phyloP scores from a whole-genome alignment of 2,329 filamentous ascomycete species.

The Paecilomyces formosus region DNA sequence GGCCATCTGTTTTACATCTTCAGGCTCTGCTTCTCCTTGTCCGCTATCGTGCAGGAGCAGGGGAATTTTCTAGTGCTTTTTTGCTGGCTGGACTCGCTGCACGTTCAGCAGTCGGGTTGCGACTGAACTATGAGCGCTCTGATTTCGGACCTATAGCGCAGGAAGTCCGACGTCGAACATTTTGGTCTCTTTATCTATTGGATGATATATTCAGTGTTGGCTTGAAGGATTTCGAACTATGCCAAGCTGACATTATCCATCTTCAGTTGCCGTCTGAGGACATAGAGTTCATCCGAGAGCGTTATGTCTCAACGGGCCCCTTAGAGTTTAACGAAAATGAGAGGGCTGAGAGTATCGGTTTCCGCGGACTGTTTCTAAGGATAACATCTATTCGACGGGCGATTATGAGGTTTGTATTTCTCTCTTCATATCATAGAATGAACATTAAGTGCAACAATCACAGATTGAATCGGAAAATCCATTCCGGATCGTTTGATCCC shows the following conservation, averaged over 20 bases:
- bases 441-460: neutral
- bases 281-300: neutral
- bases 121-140: neutral
- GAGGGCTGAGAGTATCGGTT: neutral
- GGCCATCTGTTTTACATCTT: neutral
- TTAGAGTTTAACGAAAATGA: neutral
- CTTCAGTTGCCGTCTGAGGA: neutral
- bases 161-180: neutral
- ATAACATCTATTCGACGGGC: neutral
- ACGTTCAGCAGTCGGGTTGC: neutral
- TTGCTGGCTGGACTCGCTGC: neutral
- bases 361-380: neutral
- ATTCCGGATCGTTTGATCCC: neutral
- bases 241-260: neutral
- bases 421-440: neutral
- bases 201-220: neutral
- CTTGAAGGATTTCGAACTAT: neutral
- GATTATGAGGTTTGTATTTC: neutral
- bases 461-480: neutral
- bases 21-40: neutral
- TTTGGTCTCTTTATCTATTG: neutral
- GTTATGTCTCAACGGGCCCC: neutral
- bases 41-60: neutral
- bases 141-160: neutral
- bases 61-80: neutral